A percentile compares a stretch with the other conserved stretches of the same genome.
Conservation (phyloP, 192 early-diverging fungal genomes). For the Coemansia sp. region DNA sequence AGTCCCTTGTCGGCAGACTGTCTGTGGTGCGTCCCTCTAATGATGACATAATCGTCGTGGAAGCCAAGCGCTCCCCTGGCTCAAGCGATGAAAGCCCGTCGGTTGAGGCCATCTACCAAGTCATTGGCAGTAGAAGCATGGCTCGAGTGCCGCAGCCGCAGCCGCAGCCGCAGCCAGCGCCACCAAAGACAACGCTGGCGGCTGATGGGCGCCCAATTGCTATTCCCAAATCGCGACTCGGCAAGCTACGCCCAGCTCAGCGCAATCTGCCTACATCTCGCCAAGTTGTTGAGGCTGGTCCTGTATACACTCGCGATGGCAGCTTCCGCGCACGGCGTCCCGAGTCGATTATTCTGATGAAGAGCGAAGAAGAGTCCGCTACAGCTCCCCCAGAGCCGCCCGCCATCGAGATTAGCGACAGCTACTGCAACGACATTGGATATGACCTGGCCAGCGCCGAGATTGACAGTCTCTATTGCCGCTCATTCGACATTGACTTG, state of each 20-base stretch:
- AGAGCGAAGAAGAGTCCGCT: conserved; percentile 4
- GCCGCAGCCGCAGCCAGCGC: too few relatives aligned
- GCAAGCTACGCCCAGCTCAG: conserved; percentile 33
- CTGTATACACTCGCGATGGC: conserved; percentile 15
- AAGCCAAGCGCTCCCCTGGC: not conserved
- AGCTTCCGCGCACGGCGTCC: conserved; percentile 22
- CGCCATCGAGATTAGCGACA: conserved; percentile 15
- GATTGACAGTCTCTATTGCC: conserved; percentile 29
- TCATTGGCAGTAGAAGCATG: conserved; percentile 9
- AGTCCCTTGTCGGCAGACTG: conserved; percentile 21
- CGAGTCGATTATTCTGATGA: conserved; percentile 12
- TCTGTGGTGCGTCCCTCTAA: conserved; percentile 22
- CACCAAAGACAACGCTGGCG: not conserved
- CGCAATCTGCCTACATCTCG: conserved; percentile 44
- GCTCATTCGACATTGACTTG: conserved; percentile 44
- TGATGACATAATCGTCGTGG: conserved; percentile 24
- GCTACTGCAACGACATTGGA: conserved; percentile 35
- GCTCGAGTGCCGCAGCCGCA: not conserved
- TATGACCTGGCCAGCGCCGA: conserved; percentile 32
- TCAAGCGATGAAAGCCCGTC: conserved; percentile 2
- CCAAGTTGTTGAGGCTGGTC: conserved; percentile 17
- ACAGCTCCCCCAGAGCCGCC: not conserved
- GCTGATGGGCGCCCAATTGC: conserved; percentile 23
- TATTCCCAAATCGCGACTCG: conserved; percentile 33
- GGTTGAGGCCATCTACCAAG: conserved; percentile 33